Evolutionary conservation across 257 asterid genomes (phyloP), one percentile per base, ranked within the genome.

Genomic region (Nemophila menziesii): DNA sequence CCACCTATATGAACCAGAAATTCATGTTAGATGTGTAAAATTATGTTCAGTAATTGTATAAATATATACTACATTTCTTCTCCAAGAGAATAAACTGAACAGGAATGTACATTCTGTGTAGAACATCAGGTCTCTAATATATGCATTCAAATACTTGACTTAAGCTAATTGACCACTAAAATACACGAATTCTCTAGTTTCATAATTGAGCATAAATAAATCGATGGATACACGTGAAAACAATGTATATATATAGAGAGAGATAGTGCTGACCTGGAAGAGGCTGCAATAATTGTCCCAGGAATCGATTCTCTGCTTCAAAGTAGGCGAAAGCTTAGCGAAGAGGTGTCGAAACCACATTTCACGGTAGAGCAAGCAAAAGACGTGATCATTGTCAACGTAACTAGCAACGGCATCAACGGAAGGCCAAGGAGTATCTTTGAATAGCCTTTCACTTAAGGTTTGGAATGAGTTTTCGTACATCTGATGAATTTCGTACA

Each of bases 341-440:
- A 68, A 90, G 70, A 90, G 70, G 46, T 90, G 98, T 2, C 98
- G 83, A 53, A 66, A 85, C 94, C 96, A 90, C 94, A 90, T 90
- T 70, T 90, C 99, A 0, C 93, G 93, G 43, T 90, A 90, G 27
- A 90, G 79, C 80, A 90, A 73, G 68, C 98, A 76, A 51, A 90
- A 90, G 1, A 90, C 98, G 21, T 79, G 96, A 48, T 90, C 99
- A 29, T 90, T 81, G 27, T 90, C 99, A 18, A 84, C 93, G 59
- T 62, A 77, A 10, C 77, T 55, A 2, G 96, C 76, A 17, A 90
- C 93, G 16, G 94, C 87, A 11, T 90, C 99, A 5, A 75, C 99
- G 19, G 92, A 76, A 3, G 99, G 99, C 96, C 99, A 85, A 1
- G 94, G 86, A 5, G 77, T 52, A 33, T 90, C 94, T 70, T 90